A percentile compares a stretch with the other conserved stretches of the same genome.
These are phyloP conservation scores for Vitis riparia DNA, from an alignment of 164 flowering plant species.

Conservation along the genomic window DNA sequence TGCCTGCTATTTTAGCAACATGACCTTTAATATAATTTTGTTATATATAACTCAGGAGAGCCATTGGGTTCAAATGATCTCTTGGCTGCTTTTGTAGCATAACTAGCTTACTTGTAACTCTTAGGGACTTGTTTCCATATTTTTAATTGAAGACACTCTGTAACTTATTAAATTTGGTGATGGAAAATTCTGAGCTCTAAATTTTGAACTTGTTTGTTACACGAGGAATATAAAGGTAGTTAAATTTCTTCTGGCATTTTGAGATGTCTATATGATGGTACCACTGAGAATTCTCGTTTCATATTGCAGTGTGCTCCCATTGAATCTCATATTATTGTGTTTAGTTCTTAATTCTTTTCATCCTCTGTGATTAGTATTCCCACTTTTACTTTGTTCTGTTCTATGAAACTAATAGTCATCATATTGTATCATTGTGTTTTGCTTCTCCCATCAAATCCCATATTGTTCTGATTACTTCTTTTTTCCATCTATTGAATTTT, in stretches of 20 bases:
- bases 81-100: not conserved
- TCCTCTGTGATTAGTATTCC: not conserved
- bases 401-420: not conserved
- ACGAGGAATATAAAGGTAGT: not conserved
- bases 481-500: slow-evolving; percentile 12
- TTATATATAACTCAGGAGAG: too few relatives aligned
- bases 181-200: not conserved
- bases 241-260: not conserved
- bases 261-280: not conserved
- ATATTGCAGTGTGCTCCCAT: too few relatives aligned
- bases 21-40: too few relatives aligned
- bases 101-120: not conserved
- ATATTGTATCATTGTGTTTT: too few relatives aligned
- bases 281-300: not conserved
- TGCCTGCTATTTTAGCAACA: too few relatives aligned
- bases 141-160: not conserved
- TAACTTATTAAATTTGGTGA: not conserved
- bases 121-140: not conserved
- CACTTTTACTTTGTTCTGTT: not conserved
- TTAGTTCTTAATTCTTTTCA: not conserved
- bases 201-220: not conserved
- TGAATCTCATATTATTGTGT: too few relatives aligned
- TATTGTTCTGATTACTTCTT: not conserved
- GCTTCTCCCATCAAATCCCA: too few relatives aligned
- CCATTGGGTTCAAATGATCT: not conserved